Evolutionary conservation across 2,329 filamentous ascomycete genomes (phyloP), one percentile per base, ranked within the genome.

Genomic region (Setomelanomma holmii): DNA sequence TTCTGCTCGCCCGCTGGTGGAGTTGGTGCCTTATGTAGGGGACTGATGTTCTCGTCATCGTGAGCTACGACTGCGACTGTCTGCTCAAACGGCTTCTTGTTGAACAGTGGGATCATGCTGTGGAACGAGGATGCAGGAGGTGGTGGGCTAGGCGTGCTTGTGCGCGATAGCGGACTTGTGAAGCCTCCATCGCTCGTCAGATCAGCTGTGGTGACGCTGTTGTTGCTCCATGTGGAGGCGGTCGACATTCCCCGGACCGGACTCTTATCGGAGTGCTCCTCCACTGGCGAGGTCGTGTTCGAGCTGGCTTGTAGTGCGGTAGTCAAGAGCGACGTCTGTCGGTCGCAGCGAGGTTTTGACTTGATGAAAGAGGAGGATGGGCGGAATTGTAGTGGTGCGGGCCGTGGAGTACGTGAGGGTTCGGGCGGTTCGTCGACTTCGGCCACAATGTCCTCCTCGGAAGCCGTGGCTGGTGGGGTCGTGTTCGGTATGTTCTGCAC

Each of bases 391-490:
- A 74, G 50, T 5, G 69, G 65, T 45, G 73, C 75, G 22, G 72
- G 68, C 82, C 77, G 42, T 70, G 71, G 45, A 76, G 80, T 74
- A 78, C 80, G 67, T 75, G 75, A 71, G 79, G 86, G 74, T 77
- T 97, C 93, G 66, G 93, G 92, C 43, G 93, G 93, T 75, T 98
- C 93, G 75, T 98, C 93, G 44, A 87, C 82, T 67, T 97, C 93
- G 60, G 89, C 84, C 52, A 82, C 78, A 62, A 86, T 74, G 50
- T 96, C 92, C 53, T 87, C 84, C 45, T 86, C 84, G 35, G 67
- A 53, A 14, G 61, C 50, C 58, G 62, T 61, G 45, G 58, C 50
- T 33, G 66, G 61, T 10, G 63, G 57, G 36, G 58, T 55, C 42
- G 63, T 60, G 36, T 63, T 65, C n/a, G 66, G 64, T 35, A 64